Percentiles rank a stretch among this genome's conserved stretches.
phyloP scores from a whole-genome alignment of 1,284 basidiomycete genomes.

The Mycosarcoma mackinlayi region DNA sequence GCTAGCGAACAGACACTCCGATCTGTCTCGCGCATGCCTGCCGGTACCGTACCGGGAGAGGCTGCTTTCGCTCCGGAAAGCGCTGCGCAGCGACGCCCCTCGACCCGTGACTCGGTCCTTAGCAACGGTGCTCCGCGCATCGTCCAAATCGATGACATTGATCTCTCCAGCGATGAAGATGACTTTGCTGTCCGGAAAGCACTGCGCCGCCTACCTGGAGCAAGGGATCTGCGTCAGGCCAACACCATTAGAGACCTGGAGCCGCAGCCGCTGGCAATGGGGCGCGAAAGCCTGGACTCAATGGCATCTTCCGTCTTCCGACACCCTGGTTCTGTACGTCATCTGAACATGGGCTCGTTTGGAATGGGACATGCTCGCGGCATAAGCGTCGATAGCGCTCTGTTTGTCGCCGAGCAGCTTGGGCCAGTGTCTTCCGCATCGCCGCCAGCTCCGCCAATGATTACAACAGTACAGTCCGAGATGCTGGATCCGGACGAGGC shows the following conservation, averaged over 20 bases:
- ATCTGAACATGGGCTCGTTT: slow-evolving; percentile 28
- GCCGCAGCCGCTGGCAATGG: slow-evolving; percentile 10
- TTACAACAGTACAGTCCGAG: slow-evolving; percentile 56
- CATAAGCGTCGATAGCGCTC: slow-evolving; percentile 36
- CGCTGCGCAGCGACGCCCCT: slow-evolving; percentile 12
- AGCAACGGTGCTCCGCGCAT: slow-evolving; percentile 51
- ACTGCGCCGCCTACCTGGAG: slow-evolving; percentile 59
- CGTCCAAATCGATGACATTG: slow-evolving; percentile 65
- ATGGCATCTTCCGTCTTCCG: slow-evolving; percentile 41
- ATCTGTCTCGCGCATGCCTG: slow-evolving; percentile 32
- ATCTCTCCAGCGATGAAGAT: slow-evolving; percentile 65
- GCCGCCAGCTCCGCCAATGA: slow-evolving; percentile 33
- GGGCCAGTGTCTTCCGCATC: neutral
- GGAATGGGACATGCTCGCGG: slow-evolving; percentile 24
- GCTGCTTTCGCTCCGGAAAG: neutral
- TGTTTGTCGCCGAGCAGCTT: slow-evolving; percentile 19
- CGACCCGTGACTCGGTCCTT: slow-evolving; percentile 28
- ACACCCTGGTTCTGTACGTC: slow-evolving; percentile 18
- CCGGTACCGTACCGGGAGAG: slow-evolving; percentile 3
- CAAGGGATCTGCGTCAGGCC: slow-evolving; percentile 60
- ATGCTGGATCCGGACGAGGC: slow-evolving; percentile 63
- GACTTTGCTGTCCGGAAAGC: slow-evolving; percentile 60
- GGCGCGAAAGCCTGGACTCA: slow-evolving; percentile 52
- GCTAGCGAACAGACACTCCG: slow-evolving; percentile 58
- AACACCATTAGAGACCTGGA: slow-evolving; percentile 55